These are phyloP conservation scores for Pelargonium hybrid DNA, from an alignment of 441 rosid species.

Conservation along the genomic window DNA sequence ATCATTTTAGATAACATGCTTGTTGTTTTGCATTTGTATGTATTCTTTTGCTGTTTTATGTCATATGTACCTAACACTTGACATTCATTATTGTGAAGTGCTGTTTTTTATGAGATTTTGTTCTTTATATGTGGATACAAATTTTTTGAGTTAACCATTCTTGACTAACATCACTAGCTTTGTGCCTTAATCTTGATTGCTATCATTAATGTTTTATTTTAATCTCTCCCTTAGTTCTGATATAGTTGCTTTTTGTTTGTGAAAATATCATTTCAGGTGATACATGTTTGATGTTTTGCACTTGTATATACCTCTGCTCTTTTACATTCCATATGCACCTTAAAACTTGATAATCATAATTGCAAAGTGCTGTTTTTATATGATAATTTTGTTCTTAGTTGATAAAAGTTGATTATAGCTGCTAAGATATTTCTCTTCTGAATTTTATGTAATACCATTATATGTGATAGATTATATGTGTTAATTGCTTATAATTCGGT, in stretches of 20 bases:
- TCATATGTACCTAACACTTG: no score
- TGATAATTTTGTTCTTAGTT: background rate
- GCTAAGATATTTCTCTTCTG: background rate
- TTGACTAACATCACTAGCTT: no score
- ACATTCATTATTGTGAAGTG: no score
- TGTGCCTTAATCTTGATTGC: no score
- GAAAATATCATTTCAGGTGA: background rate
- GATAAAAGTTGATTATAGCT: background rate
- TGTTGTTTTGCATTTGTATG: no score
- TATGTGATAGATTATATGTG: background rate
- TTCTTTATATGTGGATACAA: no score
- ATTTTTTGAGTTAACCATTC: no score
- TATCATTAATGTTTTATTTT: no score
- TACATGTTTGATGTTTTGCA: background rate
- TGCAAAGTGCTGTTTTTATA: background rate
- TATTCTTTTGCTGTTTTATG: no score
- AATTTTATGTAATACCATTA: background rate
- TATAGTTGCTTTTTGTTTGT: background rate
- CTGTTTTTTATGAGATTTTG: no score
- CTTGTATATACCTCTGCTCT: background rate
- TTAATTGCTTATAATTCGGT: constrained; percentile 10
- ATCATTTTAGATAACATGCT: no score
- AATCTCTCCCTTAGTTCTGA: background rate
- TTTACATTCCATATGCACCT: background rate
- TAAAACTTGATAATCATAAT: background rate